Base-by-base conservation (phyloP, 768 basidiomycete species). In the Tylopilus intermedius region DNA sequence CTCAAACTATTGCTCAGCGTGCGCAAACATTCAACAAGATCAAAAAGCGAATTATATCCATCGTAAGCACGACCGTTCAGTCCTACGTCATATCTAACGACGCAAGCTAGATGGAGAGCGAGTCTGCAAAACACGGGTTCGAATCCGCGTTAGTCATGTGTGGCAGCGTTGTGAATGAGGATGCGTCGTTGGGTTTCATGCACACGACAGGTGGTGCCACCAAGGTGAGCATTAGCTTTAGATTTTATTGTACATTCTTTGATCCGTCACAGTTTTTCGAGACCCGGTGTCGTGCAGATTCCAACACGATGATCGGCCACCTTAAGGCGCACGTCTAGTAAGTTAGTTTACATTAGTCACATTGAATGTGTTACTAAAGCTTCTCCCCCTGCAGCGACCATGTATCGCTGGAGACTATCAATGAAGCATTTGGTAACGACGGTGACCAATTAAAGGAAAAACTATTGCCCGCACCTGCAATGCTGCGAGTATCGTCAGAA, bases 301-400 rank as follows among this genome's bases (percentile, higher is more conserved):
- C 37, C 7, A 18, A 22, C 32, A 14, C 4, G 15, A 50, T 55
- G 30, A 47, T 55, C 13, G 39, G 49, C 1, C 49, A 55, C n/a
- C 54, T 55, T 39, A 55, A 55, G 33, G 22, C 49, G 4, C 54
- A 55, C n/a, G 45, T 55, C 2, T 50, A 50, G 54, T 55, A 49
- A 14, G 33, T 48, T 26, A 8, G 10, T 18, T 42, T 10, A 24
- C 11, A 18, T 18, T 11, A 10, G 2, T 33, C 33, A 30, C 30
- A 26, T 27, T 14, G n/a, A 14, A 45, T 15, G 10, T 4, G 0
- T 2, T 22, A 26, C 21, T 27, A 47, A 47, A 4, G 2, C 26
- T 14, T 14, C 24, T 8, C n/a, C 8, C 7, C 5, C 24, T 24
- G 7, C 13, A 47, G 47, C 38, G 49, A 54, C 14, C 18, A 33